Evolutionary conservation across 805 yeast species (phyloP).

Genomic region (Jamesozyma hellenica): DNA sequence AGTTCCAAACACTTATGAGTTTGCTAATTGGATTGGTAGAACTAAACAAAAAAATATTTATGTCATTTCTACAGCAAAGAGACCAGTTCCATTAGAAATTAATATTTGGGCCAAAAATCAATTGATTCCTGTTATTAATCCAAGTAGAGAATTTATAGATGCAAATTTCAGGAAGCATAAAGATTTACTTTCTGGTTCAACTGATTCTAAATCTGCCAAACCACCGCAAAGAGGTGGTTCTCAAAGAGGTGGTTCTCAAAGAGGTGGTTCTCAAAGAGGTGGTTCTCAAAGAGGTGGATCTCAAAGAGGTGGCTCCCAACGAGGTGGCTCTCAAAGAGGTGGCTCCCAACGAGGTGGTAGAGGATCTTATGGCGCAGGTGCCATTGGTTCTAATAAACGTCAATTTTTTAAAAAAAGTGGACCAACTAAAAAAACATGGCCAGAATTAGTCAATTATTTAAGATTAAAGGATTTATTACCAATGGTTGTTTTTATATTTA

Average conservation of each 20-base stretch:
- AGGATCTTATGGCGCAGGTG: constrained; percentile 30
- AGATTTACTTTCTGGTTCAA: constrained; percentile 38
- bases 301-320: constrained; percentile 15
- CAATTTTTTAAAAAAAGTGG: constrained; percentile 43
- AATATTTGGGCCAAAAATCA: constrained; percentile 73
- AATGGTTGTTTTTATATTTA: constrained; percentile 86
- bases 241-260: constrained; percentile 29
- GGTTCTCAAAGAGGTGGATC: constrained; percentile 25
- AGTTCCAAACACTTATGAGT: constrained; percentile 95
- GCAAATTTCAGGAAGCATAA: constrained; percentile 52
- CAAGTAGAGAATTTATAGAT: constrained; percentile 60
- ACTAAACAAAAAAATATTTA: constrained; percentile 93
- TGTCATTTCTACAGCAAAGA: constrained; percentile 89
- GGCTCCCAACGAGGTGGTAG: constrained; percentile 20
- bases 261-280: constrained; percentile 28
- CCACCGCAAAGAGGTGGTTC: constrained; percentile 34
- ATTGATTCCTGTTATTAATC: constrained; percentile 62
- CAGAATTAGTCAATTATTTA: constrained; percentile 58
- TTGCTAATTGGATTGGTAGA: constrained; percentile 98
- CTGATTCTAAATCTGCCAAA: constrained; percentile 17
- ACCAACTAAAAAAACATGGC: constrained; percentile 75
- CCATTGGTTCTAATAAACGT: constrained; percentile 28
- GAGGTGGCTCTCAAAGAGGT: constrained; percentile 5
- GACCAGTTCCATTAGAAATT: constrained; percentile 93
- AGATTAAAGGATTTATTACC: constrained; percentile 68